phyloP scores from a whole-genome alignment of 371 early-diverging fungal genomes.

The Saksenaea oblongispora region DNA sequence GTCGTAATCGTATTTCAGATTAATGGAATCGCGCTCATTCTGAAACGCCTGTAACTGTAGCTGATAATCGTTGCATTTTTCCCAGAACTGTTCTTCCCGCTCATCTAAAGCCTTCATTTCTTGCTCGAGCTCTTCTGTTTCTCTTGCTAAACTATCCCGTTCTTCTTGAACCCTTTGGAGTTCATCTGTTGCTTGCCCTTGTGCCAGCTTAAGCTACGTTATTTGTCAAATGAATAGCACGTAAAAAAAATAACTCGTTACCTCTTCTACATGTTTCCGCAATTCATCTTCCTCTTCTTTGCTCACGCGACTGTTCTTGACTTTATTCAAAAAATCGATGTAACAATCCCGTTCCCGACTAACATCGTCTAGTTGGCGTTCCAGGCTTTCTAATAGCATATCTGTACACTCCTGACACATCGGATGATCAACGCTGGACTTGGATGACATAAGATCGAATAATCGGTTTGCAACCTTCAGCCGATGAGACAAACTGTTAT shows the following conservation, averaged over 20 bases:
- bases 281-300: slow-evolving; percentile 50
- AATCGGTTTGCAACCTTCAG: slow-evolving; percentile 67
- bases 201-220: slow-evolving; percentile 50
- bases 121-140: slow-evolving; percentile 59
- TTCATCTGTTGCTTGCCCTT: slow-evolving; percentile 54
- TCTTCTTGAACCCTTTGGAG: slow-evolving; percentile 63
- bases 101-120: slow-evolving; percentile 68
- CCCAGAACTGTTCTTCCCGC: slow-evolving; percentile 71
- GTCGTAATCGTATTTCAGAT: slow-evolving; percentile 78
- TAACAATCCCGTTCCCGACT: slow-evolving; percentile 76
- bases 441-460: slow-evolving; percentile 71
- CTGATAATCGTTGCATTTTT: slow-evolving; percentile 74
- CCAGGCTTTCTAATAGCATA: slow-evolving; percentile 67
- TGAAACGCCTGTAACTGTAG: slow-evolving; percentile 63
- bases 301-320: slow-evolving; percentile 54
- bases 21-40: slow-evolving; percentile 79
- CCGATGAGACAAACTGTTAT: slow-evolving; percentile 55
- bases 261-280: slow-evolving; percentile 51
- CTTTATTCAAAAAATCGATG: slow-evolving; percentile 65
- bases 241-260: slow-evolving; percentile 16
- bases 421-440: slow-evolving; percentile 80
- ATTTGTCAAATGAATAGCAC: neutral
- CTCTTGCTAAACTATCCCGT: slow-evolving; percentile 53
- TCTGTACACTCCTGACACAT: slow-evolving; percentile 91
- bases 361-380: slow-evolving; percentile 70